These are phyloP conservation scores for Globisporangium nagaii DNA, from an alignment of 352 stramenopile species.

Conservation along the genomic window DNA sequence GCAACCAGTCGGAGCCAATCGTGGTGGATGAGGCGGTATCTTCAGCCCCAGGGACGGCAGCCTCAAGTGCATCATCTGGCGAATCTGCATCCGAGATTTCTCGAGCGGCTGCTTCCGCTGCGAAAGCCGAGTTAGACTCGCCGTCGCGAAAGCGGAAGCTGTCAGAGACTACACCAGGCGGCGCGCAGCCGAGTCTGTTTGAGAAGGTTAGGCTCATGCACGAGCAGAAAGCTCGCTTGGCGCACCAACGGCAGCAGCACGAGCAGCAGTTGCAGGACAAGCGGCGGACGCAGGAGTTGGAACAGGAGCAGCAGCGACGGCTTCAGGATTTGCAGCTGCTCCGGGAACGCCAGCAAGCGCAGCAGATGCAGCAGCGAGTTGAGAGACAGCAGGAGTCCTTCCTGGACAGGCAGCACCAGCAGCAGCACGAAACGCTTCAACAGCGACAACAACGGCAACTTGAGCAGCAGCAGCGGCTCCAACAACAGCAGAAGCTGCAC, in stretches of 20 bases:
- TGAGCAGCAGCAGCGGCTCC: conserved; percentile 7
- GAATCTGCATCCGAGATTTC: neutral
- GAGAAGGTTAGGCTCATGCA: conserved; percentile 42
- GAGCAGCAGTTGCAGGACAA: conserved; percentile 7
- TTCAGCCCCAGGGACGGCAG: neutral
- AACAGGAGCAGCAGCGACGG: conserved; percentile 6
- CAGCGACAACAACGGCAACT: conserved; percentile 7
- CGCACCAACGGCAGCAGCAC: conserved; percentile 10
- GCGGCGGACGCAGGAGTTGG: neutral
- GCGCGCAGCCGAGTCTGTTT: conserved; percentile 26
- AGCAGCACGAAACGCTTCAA: neutral
- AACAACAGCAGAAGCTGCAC: too few relatives aligned
- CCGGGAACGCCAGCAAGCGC: conserved; percentile 2
- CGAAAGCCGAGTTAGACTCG: neutral
- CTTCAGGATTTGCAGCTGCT: conserved; percentile 1
- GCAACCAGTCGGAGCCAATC: neutral
- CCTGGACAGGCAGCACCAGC: neutral
- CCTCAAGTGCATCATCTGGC: neutral
- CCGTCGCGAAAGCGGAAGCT: conserved; percentile 27
- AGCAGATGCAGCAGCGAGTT: conserved; percentile 4
- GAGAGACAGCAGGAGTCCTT: conserved; percentile 7
- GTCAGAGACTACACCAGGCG: conserved; percentile 10
- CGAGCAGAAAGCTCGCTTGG: conserved; percentile 13
- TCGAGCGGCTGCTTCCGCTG: neutral
- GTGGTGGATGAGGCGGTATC: neutral